Evolutionary conservation across 208 protist genomes (phyloP).

Genomic region (Leishmania mexicana): DNA sequence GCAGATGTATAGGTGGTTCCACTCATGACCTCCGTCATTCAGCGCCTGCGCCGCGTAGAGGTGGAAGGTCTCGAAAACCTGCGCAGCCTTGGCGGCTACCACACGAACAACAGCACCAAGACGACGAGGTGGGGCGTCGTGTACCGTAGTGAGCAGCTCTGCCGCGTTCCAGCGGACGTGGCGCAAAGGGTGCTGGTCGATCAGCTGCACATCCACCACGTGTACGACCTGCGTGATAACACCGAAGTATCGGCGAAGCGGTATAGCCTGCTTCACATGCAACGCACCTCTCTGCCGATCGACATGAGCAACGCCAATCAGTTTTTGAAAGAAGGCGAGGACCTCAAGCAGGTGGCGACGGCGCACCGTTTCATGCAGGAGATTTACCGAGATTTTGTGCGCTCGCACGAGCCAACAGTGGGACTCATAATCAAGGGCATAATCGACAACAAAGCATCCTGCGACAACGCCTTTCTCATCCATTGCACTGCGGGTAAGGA

Average conservation of each 20-base stretch:
- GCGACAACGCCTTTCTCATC: slow-evolving; percentile 33
- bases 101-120: slow-evolving; percentile 28
- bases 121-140: slow-evolving; percentile 42
- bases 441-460: slow-evolving; percentile 14
- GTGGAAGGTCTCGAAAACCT: slow-evolving; percentile 46
- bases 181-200: slow-evolving; percentile 35
- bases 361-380: slow-evolving; percentile 24
- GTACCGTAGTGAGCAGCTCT: slow-evolving; percentile 49
- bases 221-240: slow-evolving; percentile 38
- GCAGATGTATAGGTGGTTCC: not conserved
- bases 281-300: slow-evolving; percentile 24
- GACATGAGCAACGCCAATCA: slow-evolving; percentile 22
- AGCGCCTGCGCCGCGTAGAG: slow-evolving; percentile 29
- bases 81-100: slow-evolving; percentile 51
- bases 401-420: slow-evolving; percentile 4
- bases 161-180: slow-evolving; percentile 22
- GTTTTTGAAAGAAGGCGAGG: slow-evolving; percentile 18
- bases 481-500: slow-evolving; percentile 65
- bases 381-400: slow-evolving; percentile 31
- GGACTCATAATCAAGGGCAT: slow-evolving; percentile 35
- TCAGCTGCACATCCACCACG: slow-evolving; percentile 37
- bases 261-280: slow-evolving; percentile 34
- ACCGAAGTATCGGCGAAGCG: slow-evolving; percentile 29
- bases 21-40: slow-evolving; percentile 2
- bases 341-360: slow-evolving; percentile 16